phyloP scores from a whole-genome alignment of 208 protist species.

The Crithidia fasciculata region DNA sequence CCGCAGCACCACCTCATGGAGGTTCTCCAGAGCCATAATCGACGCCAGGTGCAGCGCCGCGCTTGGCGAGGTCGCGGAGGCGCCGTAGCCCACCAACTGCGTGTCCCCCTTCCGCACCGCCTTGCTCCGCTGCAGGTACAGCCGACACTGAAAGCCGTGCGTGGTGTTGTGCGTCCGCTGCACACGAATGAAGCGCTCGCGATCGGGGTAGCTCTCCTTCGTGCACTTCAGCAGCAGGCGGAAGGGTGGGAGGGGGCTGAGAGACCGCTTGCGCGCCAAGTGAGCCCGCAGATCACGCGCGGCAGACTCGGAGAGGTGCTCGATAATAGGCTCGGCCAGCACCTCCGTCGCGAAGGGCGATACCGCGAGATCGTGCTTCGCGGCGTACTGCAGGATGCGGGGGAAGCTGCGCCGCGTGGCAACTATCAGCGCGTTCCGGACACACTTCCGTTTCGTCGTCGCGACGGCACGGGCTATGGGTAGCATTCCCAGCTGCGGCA shows the following conservation, averaged over 20 bases:
- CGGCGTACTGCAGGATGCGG: constrained; percentile 59
- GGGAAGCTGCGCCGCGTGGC: constrained; percentile 77
- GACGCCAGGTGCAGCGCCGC: constrained; percentile 72
- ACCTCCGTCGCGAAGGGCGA: constrained; percentile 62
- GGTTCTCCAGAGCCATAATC: constrained; percentile 53
- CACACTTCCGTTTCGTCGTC: constrained; percentile 57
- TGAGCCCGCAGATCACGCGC: constrained; percentile 49
- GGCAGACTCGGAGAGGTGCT: constrained; percentile 55
- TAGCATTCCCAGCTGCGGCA: constrained; percentile 61
- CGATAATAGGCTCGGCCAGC: constrained; percentile 60
- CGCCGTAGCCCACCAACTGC: constrained; percentile 81
- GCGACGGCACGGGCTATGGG: constrained; percentile 70
- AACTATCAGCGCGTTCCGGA: constrained; percentile 67
- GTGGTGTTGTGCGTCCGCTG: constrained; percentile 46
- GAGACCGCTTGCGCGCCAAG: constrained; percentile 13
- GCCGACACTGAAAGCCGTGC: constrained; percentile 64
- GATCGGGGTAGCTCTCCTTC: constrained; percentile 37
- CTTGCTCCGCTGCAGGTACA: constrained; percentile 69
- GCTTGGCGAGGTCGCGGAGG: constrained; percentile 25
- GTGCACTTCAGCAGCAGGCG: constrained; percentile 40
- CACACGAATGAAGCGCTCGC: constrained; percentile 62
- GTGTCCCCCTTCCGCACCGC: constrained; percentile 53
- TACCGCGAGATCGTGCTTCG: constrained; percentile 44
- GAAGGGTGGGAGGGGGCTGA: constrained; percentile 28
- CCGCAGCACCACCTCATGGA: constrained; percentile 32